These are phyloP conservation scores for Teratosphaeriaceae sp. DNA, from an alignment of 2,329 filamentous ascomycete species.

Conservation along the genomic window DNA sequence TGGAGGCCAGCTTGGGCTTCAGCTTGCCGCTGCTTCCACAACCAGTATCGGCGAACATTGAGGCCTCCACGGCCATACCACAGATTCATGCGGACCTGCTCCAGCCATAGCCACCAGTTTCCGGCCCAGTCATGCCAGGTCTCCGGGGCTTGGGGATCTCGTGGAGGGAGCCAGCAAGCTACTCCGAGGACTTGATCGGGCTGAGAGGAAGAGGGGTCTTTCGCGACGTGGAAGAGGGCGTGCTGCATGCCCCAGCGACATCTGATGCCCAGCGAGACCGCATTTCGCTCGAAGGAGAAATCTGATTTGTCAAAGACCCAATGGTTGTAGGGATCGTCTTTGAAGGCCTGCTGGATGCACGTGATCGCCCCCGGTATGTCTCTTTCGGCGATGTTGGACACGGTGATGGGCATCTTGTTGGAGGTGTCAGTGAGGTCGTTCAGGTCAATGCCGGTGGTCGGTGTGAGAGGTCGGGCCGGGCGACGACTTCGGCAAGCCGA, in stretches of 20 bases:
- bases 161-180: conserved; percentile 63
- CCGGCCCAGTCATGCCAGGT: conserved; percentile 56
- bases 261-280: conserved; percentile 56
- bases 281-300: conserved; percentile 55
- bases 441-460: neutral
- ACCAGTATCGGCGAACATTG: conserved; percentile 61
- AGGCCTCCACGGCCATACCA: conserved; percentile 63
- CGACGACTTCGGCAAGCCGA: no score
- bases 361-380: conserved; percentile 60
- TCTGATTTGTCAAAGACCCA: conserved; percentile 46
- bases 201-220: conserved; percentile 39
- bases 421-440: conserved; percentile 20
- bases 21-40: conserved; percentile 63
- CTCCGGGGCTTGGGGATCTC: conserved; percentile 37
- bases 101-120: conserved; percentile 57
- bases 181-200: conserved; percentile 56
- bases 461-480: no score
- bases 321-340: conserved; percentile 58
- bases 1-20: conserved; percentile 56
- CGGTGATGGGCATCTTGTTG: conserved; percentile 59
- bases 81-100: conserved; percentile 61
- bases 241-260: conserved; percentile 65
- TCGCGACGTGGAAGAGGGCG: conserved; percentile 63
- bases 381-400: conserved; percentile 48
- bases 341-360: conserved; percentile 61